Evolutionary conservation across 1,284 basidiomycete genomes (phyloP), one percentile per base, ranked within the genome.

Genomic region (Ustilago trichophora): DNA sequence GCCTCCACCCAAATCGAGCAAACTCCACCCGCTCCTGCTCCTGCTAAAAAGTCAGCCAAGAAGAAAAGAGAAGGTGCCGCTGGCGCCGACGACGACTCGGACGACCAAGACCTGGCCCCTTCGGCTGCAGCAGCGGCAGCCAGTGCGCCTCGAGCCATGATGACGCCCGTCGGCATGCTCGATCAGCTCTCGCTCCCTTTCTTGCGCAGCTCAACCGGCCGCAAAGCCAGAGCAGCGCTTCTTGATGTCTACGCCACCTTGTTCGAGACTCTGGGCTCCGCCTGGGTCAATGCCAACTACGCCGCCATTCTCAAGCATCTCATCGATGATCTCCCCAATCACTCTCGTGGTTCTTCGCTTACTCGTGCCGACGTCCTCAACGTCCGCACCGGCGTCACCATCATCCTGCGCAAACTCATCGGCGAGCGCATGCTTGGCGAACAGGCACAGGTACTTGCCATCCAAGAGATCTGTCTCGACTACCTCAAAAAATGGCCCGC

Each of bases 401-500:
- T 92, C 29, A 78, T 98, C 10, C 83, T 98, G 27, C 85, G 93
- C 36, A 91, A 95, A 72, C 86, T 97, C 25, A 88, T 98, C 41
- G 92, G 91, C 1, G 88, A 90, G 6, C 85, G 92, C 50, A 89
- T 98, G 86, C 83, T 98, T 43, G 90, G 90, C 53, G 79, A 80
- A 59, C 94, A 98, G 78, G 91, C 93, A 70, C 94, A 98, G 82
- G 94, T 97, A 43, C 85, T 86, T 29, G 95, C 94, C 0, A 91
- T 97, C 25, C 89, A 91, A 70, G 93, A 95, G 68, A 84, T 97
- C 41, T 88, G 90, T 0, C 88, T 85, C 44, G 84, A 86, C 6
- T 96, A 93, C 76, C 84, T 97, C 50, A 92, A 91, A 78, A 87
- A 90, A 56, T 98, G 93, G 92, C 93, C 93, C 0, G 89, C 91